Evolutionary conservation across 352 stramenopile genomes (phyloP), one percentile per base, ranked within the genome.

Genomic region (Blastocystis sp.): DNA sequence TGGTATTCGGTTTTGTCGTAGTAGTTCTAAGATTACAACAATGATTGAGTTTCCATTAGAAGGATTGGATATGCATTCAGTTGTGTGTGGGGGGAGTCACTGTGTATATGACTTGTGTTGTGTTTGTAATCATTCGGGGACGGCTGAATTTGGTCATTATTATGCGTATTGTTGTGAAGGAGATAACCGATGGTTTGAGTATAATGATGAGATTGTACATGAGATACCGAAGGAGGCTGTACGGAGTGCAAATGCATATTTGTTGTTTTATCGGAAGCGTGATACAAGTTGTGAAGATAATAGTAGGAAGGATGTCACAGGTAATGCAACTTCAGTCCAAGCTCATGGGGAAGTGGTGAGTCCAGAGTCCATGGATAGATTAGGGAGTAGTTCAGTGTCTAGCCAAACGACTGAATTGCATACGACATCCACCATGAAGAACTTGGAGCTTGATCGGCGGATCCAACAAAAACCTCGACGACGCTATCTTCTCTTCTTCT

Each of bases 21-120:
- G 42, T 9, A 66, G 56, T 35, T 33, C 56, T 3, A 84, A 84
- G 53, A 84, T 84, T 42, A 84, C 73, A 22, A 56, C 57, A 53
- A n/a, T 66, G 5, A 87, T 92, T 22, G 11, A 24, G 27, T 91
- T 92, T 62, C 89, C 89, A 24, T 27, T 91, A 56, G 73, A 84
- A 15, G 88, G 73, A 30, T 66, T 92, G 22, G 90, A 91, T 70
- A 48, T 92, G 37, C 30, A 22, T 17, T 33, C 51, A 24, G 64
- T 66, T 24, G 19, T 57, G 73, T 17, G 64, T 22, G 54, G 48
- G 33, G 24, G 11, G 24, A 35, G n/a, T 9, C 27, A 42, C 2
- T 30, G 44, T 13, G 22, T 89, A 13, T 87, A 91, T 54, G 91
- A 94, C 64, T 92, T 92, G 75, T 77, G 97, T 17, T 88, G 37